A percentile compares a stretch with the other conserved stretches of the same genome.
Conservation (phyloP, 805 yeast species). For the Pichia thaimueangensis region DNA sequence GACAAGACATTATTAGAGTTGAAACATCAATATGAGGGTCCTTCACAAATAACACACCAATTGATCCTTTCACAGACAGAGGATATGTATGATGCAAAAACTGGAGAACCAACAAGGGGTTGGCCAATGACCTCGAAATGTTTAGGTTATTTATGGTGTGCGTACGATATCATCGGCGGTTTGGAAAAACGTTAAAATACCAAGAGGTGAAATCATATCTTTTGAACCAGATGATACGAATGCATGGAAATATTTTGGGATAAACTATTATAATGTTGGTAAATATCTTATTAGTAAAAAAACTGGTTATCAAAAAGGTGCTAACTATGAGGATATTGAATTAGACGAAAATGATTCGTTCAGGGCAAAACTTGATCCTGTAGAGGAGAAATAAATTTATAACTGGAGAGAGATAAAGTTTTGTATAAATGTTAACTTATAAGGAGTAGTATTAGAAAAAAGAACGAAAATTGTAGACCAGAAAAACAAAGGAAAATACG, state of each 20-base stretch:
- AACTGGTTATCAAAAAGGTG: slow-evolving; percentile 27
- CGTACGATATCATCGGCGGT: slow-evolving; percentile 51
- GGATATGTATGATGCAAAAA: slow-evolving; percentile 19
- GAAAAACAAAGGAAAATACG: too few species aligned
- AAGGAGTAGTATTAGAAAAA: not conserved
- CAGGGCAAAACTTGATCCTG: not conserved
- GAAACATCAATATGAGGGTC: slow-evolving; percentile 32
- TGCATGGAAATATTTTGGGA: slow-evolving; percentile 44
- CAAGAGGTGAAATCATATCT: slow-evolving; percentile 40
- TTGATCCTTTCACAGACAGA: slow-evolving; percentile 48
- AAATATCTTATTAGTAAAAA: slow-evolving; percentile 20
- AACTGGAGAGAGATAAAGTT: too few species aligned
- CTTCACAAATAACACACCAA: slow-evolving; percentile 38
- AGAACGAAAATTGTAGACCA: too few species aligned
- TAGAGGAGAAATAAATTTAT: slow-evolving; percentile 3
- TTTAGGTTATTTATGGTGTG: slow-evolving; percentile 55
- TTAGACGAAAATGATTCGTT: slow-evolving; percentile 18
- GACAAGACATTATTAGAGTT: slow-evolving; percentile 25
- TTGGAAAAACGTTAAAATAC: slow-evolving; percentile 32
- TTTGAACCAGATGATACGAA: slow-evolving; percentile 27
- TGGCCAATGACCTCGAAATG: slow-evolving; percentile 54
- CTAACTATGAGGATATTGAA: slow-evolving; percentile 27
- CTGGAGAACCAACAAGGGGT: slow-evolving; percentile 43
- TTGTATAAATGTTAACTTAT: not conserved
- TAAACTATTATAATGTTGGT: slow-evolving; percentile 32